phyloP scores from a whole-genome alignment of 75 land plant species.

The Picea sitchensis region DNA sequence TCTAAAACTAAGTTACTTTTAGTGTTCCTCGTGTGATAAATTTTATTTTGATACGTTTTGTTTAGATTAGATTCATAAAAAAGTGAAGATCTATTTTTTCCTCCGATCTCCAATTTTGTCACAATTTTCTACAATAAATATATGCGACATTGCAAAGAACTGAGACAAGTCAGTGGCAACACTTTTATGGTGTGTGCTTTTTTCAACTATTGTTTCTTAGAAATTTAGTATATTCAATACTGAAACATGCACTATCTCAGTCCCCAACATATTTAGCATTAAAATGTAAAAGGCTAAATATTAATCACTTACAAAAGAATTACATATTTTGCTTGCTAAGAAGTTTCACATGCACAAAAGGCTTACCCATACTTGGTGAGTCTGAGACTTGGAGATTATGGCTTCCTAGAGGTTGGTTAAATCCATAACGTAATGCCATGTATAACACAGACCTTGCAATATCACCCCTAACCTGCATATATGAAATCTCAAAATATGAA shows the following conservation, averaged over 20 bases:
- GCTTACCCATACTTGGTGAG: constrained; percentile 60
- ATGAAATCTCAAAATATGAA: constrained; percentile 1
- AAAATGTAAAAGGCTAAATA: not conserved
- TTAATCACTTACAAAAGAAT: not conserved
- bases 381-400: constrained; percentile 46
- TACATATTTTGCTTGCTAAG: not conserved
- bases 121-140: not conserved
- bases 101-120: not conserved
- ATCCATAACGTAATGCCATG: constrained; percentile 73
- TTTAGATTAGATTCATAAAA: not conserved
- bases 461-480: constrained; percentile 66
- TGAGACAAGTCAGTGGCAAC: too few species aligned
- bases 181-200: not conserved
- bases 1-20: too few species aligned
- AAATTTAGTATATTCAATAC: too few species aligned
- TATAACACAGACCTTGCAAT: constrained; percentile 71
- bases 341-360: not conserved
- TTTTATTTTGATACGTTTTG: not conserved
- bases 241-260: too few species aligned
- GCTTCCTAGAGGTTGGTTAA: constrained; percentile 24
- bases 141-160: not conserved
- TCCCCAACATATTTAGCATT: too few species aligned
- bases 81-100: not conserved
- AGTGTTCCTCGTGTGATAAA: too few species aligned
- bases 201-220: not conserved